A percentile compares a stretch with the other conserved stretches of the same genome.
Conservation (phyloP, 768 basidiomycete genomes). For the Vararia minispora region DNA sequence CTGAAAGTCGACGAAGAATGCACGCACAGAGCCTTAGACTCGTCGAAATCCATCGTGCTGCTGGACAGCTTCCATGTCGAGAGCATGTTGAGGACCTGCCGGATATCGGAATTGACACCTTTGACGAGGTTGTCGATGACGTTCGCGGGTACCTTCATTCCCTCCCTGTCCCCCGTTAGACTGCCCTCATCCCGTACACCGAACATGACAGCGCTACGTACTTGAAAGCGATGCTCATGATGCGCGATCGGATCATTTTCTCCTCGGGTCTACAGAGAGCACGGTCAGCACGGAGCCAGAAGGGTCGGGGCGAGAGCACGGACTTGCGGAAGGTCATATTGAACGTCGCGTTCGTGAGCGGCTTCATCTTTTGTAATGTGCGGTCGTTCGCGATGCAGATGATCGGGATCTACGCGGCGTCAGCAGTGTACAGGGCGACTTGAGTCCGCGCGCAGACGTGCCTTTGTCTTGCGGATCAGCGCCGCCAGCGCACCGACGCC, state of each 20-base stretch:
- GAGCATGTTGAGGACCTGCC: conserved; percentile 95
- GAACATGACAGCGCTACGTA: conserved; percentile 23
- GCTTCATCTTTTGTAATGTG: conserved; percentile 83
- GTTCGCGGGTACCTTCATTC: conserved; percentile 83
- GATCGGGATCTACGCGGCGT: conserved; percentile 64
- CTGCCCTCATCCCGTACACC: neutral
- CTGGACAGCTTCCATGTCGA: conserved; percentile 93
- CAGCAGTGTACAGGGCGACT: no score
- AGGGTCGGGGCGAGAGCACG: conserved; percentile 12
- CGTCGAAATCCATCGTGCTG: conserved; percentile 77
- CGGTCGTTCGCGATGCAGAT: conserved; percentile 96
- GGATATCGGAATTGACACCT: conserved; percentile 91
- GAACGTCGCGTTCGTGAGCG: conserved; percentile 61
- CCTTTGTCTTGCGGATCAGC: conserved; percentile 88
- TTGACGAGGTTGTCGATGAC: conserved; percentile 86
- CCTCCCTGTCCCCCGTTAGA: conserved; percentile 43
- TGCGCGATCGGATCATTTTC: conserved; percentile 66
- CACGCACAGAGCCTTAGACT: conserved; percentile 81
- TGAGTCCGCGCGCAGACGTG: no score
- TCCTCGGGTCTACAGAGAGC: conserved; percentile 55
- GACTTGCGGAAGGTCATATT: conserved; percentile 72
- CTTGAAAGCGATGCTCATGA: conserved; percentile 87
- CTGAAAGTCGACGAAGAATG: no score
- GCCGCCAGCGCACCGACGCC: conserved; percentile 91
- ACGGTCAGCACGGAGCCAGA: neutral